Base-by-base conservation (phyloP, 2,329 filamentous ascomycete species). In the Lachnellula occidentalis region DNA sequence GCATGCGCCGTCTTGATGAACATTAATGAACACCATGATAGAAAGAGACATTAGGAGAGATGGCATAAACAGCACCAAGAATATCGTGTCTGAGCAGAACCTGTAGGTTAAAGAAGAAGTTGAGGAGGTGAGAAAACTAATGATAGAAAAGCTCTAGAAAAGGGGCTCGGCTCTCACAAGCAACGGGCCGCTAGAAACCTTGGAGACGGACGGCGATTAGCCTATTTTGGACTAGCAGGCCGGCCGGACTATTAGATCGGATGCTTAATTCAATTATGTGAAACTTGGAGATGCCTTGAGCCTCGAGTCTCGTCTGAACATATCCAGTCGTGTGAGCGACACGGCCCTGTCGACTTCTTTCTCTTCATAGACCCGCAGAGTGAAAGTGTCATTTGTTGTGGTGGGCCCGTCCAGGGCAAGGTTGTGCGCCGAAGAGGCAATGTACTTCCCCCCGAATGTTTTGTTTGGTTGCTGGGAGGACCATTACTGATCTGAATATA, bases 351-450 rank as follows among this genome's bases (percentile, higher is more conserved):
- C 21, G 41, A 43, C 41, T 21, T 12, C 21, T 43, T 22, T 21
- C n/a, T 45, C 37, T 34, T 22, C 17, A 31, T 21, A 27, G 14
- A 43, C 34, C 47, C 47, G 47, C 50, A 51, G 37, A 15, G 22
- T 54, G 45, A 34, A 39, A 58, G 50, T n/a, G 53, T 51, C 48
- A 49, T 46, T 51, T 56, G 49, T 50, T 50, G 58, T 60, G 60
- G 62, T 65, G 61, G 60, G 64, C 62, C 61, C 62, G 56, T 53
- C 41, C 34, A 59, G 62, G 62, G 64, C 59, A 59, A 58, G 9
- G 59, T 57, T 59, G 59, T 58, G 58, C 51, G 52, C 62, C 51
- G 34, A 46, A 34, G 45, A 62, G 60, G 59, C 58, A 58, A 56
- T 56, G 63, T 62, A 60, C 51, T 51, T 37, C 45, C 45, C 41